phyloP scores from a whole-genome alignment of 345 rosid species.

The Corymbia maculata region DNA sequence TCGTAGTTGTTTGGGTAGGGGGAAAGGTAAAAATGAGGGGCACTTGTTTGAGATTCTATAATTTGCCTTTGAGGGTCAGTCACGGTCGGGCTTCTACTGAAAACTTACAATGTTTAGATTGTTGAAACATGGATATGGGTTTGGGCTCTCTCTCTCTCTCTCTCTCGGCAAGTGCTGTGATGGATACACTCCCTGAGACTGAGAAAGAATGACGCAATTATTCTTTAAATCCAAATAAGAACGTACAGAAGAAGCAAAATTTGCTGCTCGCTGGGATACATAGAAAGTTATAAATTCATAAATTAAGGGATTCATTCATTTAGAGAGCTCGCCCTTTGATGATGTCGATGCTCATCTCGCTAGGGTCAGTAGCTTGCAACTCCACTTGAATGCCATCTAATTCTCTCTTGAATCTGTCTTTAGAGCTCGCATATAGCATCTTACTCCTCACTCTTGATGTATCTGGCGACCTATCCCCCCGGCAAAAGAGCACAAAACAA shows the following conservation, averaged over 20 bases:
- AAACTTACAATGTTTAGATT: neutral
- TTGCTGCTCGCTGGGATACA: neutral
- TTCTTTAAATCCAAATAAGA: neutral
- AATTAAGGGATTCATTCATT: neutral
- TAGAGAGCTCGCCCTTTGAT: slow-evolving; percentile 39
- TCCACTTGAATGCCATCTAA: slow-evolving; percentile 70
- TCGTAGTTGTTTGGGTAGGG: neutral
- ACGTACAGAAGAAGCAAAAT: neutral
- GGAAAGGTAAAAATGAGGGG: neutral
- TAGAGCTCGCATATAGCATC: slow-evolving; percentile 74
- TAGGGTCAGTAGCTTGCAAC: slow-evolving; percentile 69
- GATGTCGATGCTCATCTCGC: slow-evolving; percentile 67
- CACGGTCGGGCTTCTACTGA: neutral
- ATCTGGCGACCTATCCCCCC: slow-evolving; percentile 47
- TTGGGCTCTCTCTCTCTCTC: neutral
- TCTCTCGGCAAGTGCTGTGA: neutral
- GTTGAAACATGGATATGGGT: neutral
- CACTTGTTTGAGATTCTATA: neutral
- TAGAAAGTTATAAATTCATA: neutral
- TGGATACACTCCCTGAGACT: neutral
- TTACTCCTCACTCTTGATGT: slow-evolving; percentile 61
- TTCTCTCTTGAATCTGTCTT: slow-evolving; percentile 71
- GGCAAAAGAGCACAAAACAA: neutral
- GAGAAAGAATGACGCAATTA: neutral
- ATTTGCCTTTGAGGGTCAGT: neutral